Evolutionary conservation across 371 early-diverging fungal species (phyloP).

Genomic region (Mucor saturninus): DNA sequence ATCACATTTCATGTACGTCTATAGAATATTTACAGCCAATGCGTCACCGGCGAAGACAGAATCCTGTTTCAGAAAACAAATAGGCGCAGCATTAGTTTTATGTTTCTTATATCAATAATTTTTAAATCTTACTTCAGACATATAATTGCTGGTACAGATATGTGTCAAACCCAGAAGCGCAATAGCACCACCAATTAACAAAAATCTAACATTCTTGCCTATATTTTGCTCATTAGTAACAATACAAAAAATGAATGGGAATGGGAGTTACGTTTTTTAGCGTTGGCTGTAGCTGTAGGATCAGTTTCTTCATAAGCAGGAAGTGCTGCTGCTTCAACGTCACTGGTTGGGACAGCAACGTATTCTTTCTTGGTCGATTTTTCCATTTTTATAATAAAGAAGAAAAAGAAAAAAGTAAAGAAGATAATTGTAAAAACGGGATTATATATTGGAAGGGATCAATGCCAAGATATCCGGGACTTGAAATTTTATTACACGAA

Average conservation of each 20-base stretch:
- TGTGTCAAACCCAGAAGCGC: constrained; percentile 25
- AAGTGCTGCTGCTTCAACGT: constrained; percentile 18
- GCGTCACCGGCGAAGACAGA: no score
- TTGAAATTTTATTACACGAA: neutral
- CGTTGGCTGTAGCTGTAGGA: constrained; percentile 6
- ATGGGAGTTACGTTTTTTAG: neutral
- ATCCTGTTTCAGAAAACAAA: no score
- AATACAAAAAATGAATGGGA: neutral
- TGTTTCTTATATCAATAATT: neutral
- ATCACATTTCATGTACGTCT: neutral
- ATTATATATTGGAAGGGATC: neutral
- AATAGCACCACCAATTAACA: constrained; percentile 31
- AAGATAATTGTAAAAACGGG: constrained; percentile 1
- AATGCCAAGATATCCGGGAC: constrained; percentile 22
- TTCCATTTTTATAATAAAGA: constrained; percentile 15
- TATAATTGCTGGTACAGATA: constrained; percentile 8
- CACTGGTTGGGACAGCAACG: constrained; percentile 26
- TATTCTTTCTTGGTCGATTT: constrained; percentile 23
- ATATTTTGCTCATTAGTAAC: neutral
- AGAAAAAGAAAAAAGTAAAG: constrained; percentile 8
- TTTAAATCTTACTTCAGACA: neutral
- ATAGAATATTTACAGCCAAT: neutral
- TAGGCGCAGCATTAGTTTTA: neutral
- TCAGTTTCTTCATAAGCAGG: constrained; percentile 17
- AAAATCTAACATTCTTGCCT: constrained; percentile 16